Base-by-base conservation (phyloP, 2,329 filamentous ascomycete genomes). In the Aureobasidium sp. region DNA sequence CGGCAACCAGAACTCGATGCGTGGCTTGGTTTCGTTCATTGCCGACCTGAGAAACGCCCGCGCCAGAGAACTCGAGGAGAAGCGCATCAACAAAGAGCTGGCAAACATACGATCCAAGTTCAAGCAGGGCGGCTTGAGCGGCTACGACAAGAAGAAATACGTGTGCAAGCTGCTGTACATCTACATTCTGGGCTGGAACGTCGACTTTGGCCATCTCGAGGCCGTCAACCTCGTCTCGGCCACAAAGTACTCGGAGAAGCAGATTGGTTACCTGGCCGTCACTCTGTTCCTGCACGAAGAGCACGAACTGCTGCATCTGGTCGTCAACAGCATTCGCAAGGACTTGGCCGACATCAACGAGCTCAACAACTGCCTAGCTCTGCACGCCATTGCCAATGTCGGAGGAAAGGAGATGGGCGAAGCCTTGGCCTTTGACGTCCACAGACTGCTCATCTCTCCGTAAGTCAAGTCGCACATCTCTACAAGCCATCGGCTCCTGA, bases 71-170 rank as follows among this genome's bases (percentile, higher is more conserved):
- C 79, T 99, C 66, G 94, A 99, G 76, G 94, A 99, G 81, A 99
- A 99, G 83, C 85, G 94, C 73, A 97, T 99, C 80, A 99, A 99
- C 77, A 99, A 99, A 80, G 94, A 99, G 79, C 79, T 99, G 75
- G 94, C 94, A 73, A 99, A 99, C 73, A 99, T 99, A 75, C 87
- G 91, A 72, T 91, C 97, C 79, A 97, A 97, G 78, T 99, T 97
- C 81, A 96, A 96, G 83, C 84, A 84, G 83, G 78, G 73, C 67
- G 94, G 84, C 72, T 80, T 99, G 63, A 96, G 88, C 73, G 95
- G 94, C 67, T 99, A 99, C 74, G 91, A 97, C 81, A 97, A 95
- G 82, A 99, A 99, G 84, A 99, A 99, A 89, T 99, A 99, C 74
- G 94, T 99, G 68, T 99, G 94, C 90, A 99, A 99, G 86, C 85